These are phyloP conservation scores for Gnaphalium uliginosum DNA, from an alignment of 129 eudicot species.

Conservation along the genomic window DNA sequence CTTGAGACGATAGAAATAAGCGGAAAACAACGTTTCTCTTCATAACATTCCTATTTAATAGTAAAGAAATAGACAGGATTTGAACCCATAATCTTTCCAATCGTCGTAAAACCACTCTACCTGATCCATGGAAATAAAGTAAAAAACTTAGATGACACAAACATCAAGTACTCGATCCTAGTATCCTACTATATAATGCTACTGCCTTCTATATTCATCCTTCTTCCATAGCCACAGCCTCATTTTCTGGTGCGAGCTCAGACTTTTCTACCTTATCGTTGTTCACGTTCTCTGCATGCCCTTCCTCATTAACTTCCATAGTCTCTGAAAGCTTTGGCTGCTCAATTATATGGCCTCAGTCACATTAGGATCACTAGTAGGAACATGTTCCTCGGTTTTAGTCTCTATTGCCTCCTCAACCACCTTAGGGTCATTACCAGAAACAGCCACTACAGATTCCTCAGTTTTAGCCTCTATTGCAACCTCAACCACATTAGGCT, in stretches of 20 bases:
- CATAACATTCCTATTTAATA: slow-evolving; percentile 6
- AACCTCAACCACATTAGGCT: slow-evolving; percentile 11
- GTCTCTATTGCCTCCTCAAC: slow-evolving; percentile 14
- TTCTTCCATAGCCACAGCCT: slow-evolving; percentile 35
- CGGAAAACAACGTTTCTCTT: neutral
- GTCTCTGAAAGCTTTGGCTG: slow-evolving; percentile 35
- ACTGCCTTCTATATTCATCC: slow-evolving; percentile 18
- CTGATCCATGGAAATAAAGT: slow-evolving; percentile 7
- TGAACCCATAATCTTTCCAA: neutral
- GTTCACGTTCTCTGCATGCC: slow-evolving; percentile 23
- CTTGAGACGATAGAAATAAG: neutral
- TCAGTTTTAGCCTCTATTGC: slow-evolving; percentile 13
- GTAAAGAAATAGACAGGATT: neutral
- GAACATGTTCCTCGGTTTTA: slow-evolving; percentile 10
- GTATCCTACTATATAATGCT: neutral
- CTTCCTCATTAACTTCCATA: slow-evolving; percentile 7
- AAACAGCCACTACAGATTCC: slow-evolving; percentile 15
- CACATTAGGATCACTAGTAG: slow-evolving; percentile 1
- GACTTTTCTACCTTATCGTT: slow-evolving; percentile 16
- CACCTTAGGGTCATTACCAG: neutral
- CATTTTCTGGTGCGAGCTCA: slow-evolving; percentile 16
- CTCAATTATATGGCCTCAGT: slow-evolving; percentile 9
- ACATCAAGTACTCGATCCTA: slow-evolving; percentile 8
- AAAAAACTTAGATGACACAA: slow-evolving; percentile 9
- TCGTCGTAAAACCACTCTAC: slow-evolving; percentile 13